Percentiles rank a stretch among this genome's conserved stretches.
phyloP scores from a whole-genome alignment of 164 flowering plant species.

The Umbellularia californica region DNA sequence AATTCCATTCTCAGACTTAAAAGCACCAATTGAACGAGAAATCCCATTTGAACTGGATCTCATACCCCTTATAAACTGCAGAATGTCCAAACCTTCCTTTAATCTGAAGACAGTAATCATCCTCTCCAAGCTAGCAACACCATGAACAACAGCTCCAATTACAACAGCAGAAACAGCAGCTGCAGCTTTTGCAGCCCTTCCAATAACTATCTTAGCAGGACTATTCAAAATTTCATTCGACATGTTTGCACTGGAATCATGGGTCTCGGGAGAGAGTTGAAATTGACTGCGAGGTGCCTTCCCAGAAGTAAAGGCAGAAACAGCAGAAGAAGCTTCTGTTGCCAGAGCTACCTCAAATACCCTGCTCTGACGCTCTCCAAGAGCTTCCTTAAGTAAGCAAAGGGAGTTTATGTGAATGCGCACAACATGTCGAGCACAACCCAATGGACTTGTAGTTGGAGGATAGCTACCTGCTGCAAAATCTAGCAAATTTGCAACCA shows the following conservation, averaged over 20 bases:
- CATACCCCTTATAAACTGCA: slow-evolving; percentile 63
- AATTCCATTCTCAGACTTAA: slow-evolving; percentile 55
- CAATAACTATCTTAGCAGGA: slow-evolving; percentile 42
- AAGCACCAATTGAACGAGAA: slow-evolving; percentile 54
- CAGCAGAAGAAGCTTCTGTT: slow-evolving; percentile 72
- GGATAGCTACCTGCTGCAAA: slow-evolving; percentile 40
- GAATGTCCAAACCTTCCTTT: slow-evolving; percentile 78
- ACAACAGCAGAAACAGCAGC: slow-evolving; percentile 90
- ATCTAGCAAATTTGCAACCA: slow-evolving; percentile 65
- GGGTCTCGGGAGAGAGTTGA: slow-evolving; percentile 66
- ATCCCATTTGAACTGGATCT: slow-evolving; percentile 76
- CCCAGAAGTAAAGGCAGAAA: slow-evolving; percentile 61
- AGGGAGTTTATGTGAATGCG: slow-evolving; percentile 67
- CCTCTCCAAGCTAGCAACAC: slow-evolving; percentile 81
- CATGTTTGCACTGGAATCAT: slow-evolving; percentile 48
- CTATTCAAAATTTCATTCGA: slow-evolving; percentile 48
- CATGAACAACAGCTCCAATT: slow-evolving; percentile 73
- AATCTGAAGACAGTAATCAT: slow-evolving; percentile 75
- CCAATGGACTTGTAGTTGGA: slow-evolving; percentile 38
- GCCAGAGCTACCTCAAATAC: slow-evolving; percentile 95
- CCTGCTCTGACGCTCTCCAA: slow-evolving; percentile 92
- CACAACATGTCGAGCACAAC: slow-evolving; percentile 56
- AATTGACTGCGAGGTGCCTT: slow-evolving; percentile 70
- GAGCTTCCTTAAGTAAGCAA: slow-evolving; percentile 82
- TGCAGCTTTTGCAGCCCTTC: slow-evolving; percentile 54